phyloP scores from a whole-genome alignment of 2,329 filamentous ascomycete species.

The Colletotrichum tanaceti region DNA sequence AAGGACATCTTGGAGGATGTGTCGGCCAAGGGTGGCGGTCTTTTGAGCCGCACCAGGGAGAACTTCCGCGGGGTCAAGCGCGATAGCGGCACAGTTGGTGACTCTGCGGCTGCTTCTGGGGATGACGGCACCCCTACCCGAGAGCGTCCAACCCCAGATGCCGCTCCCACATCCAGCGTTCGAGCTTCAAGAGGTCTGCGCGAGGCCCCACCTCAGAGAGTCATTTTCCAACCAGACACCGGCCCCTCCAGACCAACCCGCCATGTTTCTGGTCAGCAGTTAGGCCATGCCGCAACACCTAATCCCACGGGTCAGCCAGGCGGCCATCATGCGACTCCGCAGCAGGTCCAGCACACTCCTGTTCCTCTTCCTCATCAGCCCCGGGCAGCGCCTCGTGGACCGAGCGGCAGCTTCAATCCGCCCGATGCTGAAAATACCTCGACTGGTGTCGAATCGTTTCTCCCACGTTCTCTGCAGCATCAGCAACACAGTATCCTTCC shows the following conservation, averaged over 20 bases:
- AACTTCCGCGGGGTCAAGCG: constrained; percentile 71
- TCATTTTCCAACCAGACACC: constrained; percentile 86
- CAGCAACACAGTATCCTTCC: constrained; percentile 68
- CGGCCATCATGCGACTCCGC: constrained; percentile 44
- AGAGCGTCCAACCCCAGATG: constrained; percentile 63
- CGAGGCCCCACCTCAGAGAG: constrained; percentile 85
- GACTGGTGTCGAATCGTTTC: constrained; percentile 66
- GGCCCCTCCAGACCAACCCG: constrained; percentile 72
- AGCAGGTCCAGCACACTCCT: constrained; percentile 46
- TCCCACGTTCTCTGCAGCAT: constrained; percentile 59
- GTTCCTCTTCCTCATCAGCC: constrained; percentile 45
- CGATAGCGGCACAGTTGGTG: constrained; percentile 46
- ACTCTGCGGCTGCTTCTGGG: constrained; percentile 38
- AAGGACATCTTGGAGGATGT: constrained; percentile 90
- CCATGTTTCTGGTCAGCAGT: constrained; percentile 56
- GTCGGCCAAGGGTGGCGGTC: constrained; percentile 83
- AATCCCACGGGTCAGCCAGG: constrained; percentile 40
- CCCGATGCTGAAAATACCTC: constrained; percentile 68
- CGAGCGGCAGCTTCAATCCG: constrained; percentile 63
- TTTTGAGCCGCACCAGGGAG: constrained; percentile 82
- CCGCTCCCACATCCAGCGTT: constrained; percentile 61
- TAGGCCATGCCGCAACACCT: constrained; percentile 45
- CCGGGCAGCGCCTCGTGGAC: constrained; percentile 52
- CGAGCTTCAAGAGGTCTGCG: constrained; percentile 74
- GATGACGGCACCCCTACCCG: constrained; percentile 63